phyloP scores from a whole-genome alignment of 306 rosid species.

The Inga oerstediana region DNA sequence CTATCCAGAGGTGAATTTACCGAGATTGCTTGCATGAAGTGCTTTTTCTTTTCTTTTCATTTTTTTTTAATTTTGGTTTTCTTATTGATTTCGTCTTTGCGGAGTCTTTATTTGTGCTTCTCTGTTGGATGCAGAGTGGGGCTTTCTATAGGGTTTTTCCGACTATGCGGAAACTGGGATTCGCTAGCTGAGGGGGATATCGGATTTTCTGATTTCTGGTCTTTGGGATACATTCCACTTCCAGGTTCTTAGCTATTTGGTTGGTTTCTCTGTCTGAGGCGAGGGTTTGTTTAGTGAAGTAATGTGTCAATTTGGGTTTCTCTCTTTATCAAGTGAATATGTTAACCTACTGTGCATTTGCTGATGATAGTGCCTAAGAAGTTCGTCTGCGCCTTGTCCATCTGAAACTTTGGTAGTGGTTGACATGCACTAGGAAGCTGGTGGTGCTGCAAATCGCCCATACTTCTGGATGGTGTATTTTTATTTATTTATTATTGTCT shows the following conservation, averaged over 20 bases:
- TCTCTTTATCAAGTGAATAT: conserved; percentile 24
- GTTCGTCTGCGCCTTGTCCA: conserved; percentile 33
- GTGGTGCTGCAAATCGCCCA: background rate
- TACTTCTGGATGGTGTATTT: conserved; percentile 20
- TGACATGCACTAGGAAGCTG: conserved; percentile 18
- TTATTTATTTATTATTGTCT: background rate
- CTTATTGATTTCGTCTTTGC: conserved; percentile 13
- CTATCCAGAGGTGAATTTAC: conserved; percentile 16
- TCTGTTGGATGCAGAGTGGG: conserved; percentile 38
- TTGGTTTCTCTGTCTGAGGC: conserved; percentile 30
- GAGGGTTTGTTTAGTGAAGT: conserved; percentile 35
- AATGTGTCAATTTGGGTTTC: conserved; percentile 37
- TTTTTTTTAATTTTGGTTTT: background rate
- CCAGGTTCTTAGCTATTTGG: conserved; percentile 20
- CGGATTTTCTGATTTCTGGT: conserved; percentile 28
- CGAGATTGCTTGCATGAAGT: conserved; percentile 25
- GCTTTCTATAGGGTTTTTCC: conserved; percentile 42
- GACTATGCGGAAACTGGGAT: conserved; percentile 26
- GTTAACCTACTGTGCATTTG: conserved; percentile 23
- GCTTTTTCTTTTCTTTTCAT: background rate
- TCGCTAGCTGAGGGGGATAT: conserved; percentile 40
- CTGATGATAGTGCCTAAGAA: background rate
- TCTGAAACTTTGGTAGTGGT: conserved; percentile 32
- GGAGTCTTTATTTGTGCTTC: conserved; percentile 41
- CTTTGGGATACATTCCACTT: background rate